Evolutionary conservation across 495 filamentous ascomycete genomes (phyloP).

Genomic region (Penicillium lagena): DNA sequence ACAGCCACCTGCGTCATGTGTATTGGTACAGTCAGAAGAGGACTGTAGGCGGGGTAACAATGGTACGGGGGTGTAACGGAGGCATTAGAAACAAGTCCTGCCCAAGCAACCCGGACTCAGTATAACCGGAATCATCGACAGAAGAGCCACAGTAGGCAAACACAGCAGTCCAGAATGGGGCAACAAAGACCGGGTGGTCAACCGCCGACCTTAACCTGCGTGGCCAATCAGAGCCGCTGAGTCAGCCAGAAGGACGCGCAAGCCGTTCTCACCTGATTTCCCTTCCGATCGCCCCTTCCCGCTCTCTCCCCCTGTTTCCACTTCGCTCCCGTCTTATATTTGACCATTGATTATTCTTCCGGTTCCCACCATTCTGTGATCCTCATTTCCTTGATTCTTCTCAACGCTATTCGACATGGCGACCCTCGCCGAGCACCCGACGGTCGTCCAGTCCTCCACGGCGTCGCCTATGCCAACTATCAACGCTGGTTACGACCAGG

Average conservation of each 20-base stretch:
- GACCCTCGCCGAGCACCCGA: conserved; percentile 35
- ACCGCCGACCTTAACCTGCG: neutral
- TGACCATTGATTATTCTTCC: neutral
- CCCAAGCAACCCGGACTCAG: neutral
- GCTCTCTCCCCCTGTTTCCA: conserved; percentile 3
- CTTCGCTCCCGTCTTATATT: conserved; percentile 1
- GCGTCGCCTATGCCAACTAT: conserved; percentile 24
- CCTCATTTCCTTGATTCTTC: conserved; percentile 1
- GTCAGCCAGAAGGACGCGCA: conserved; percentile 33
- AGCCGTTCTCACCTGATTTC: conserved; percentile 13
- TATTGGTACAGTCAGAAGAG: neutral
- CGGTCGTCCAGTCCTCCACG: conserved; percentile 5
- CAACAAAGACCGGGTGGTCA: neutral
- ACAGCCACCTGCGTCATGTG: conserved; percentile 19
- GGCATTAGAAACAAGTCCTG: neutral
- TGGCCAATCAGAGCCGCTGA: conserved; percentile 21
- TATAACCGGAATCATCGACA: neutral
- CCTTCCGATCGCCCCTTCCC: conserved; percentile 4
- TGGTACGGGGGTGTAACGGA: neutral
- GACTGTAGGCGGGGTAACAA: neutral
- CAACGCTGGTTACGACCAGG: conserved; percentile 35
- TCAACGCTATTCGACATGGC: conserved; percentile 25
- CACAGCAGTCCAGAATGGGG: neutral
- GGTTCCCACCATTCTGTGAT: neutral
- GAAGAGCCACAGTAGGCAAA: too few relatives aligned